Evolutionary conservation across 2,329 filamentous ascomycete genomes (phyloP).

Genomic region (Epichloe uncinata): DNA sequence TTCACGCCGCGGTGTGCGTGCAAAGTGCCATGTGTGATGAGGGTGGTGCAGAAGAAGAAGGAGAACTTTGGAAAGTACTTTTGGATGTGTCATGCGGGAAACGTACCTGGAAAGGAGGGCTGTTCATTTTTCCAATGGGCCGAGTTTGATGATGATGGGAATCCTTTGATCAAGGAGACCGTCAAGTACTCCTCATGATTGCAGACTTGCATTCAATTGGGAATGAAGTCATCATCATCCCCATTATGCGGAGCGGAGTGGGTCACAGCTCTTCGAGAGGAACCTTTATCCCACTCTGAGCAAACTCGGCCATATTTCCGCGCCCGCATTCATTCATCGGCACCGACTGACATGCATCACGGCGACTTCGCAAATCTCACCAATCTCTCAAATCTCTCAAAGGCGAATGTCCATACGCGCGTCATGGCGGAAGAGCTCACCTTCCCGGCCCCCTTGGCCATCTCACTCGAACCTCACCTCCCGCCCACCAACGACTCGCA

Average conservation of each 20-base stretch:
- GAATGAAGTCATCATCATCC: too few relatives aligned
- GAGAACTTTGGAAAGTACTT: slow-evolving; percentile 72
- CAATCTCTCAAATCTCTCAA: too few relatives aligned
- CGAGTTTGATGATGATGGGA: slow-evolving; percentile 73
- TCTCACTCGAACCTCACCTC: slow-evolving; percentile 21
- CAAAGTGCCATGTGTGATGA: slow-evolving; percentile 50
- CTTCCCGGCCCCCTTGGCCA: slow-evolving; percentile 19
- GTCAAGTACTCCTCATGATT: slow-evolving; percentile 4
- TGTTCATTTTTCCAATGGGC: slow-evolving; percentile 81
- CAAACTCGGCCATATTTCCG: too few relatives aligned
- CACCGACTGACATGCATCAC: too few relatives aligned
- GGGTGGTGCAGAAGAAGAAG: slow-evolving; percentile 70
- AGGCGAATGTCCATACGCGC: background rate
- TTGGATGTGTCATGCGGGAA: slow-evolving; percentile 82
- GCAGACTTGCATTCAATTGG: too few relatives aligned
- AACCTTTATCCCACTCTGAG: too few relatives aligned
- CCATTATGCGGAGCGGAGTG: too few relatives aligned
- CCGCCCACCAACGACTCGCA: slow-evolving; percentile 10
- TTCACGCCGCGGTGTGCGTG: slow-evolving; percentile 71
- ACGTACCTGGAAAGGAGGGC: slow-evolving; percentile 51
- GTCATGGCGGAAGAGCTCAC: slow-evolving; percentile 22
- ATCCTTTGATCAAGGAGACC: slow-evolving; percentile 34
- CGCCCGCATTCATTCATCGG: too few relatives aligned
- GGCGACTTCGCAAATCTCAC: too few relatives aligned
- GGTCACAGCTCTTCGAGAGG: too few relatives aligned